Evolutionary conservation across 2,329 filamentous ascomycete species (phyloP).

Genomic region (Gnomoniopsis smithogilvyi): DNA sequence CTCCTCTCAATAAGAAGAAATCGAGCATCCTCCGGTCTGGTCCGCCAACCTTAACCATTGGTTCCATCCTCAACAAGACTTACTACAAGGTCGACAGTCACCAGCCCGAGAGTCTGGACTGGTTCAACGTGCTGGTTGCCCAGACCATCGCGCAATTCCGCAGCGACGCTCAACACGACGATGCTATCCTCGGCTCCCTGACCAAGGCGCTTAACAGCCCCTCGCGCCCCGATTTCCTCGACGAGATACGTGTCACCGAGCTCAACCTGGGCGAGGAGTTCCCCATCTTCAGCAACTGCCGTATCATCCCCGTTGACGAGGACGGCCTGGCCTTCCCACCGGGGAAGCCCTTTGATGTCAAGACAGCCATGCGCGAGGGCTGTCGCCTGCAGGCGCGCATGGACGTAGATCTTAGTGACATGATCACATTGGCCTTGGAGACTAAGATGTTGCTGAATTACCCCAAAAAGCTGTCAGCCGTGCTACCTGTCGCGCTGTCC

Average conservation of each 20-base stretch:
- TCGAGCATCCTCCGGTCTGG: slow-evolving; percentile 67
- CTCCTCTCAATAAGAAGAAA: slow-evolving; percentile 57
- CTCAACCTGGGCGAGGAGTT: slow-evolving; percentile 95
- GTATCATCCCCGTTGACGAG: slow-evolving; percentile 87
- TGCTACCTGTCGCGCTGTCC: slow-evolving; percentile 85
- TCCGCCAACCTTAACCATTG: slow-evolving; percentile 77
- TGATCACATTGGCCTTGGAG: slow-evolving; percentile 91
- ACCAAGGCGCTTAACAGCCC: slow-evolving; percentile 85
- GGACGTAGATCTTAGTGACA: slow-evolving; percentile 95
- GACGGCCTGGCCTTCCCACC: slow-evolving; percentile 60
- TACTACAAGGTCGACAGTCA: slow-evolving; percentile 97
- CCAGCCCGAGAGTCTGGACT: slow-evolving; percentile 94
- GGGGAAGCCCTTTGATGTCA: slow-evolving; percentile 49
- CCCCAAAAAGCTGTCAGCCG: slow-evolving; percentile 82
- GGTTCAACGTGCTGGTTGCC: slow-evolving; percentile 97
- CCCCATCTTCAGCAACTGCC: slow-evolving; percentile 97
- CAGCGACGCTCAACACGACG: slow-evolving; percentile 86
- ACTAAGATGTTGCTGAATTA: slow-evolving; percentile 95
- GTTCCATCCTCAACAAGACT: slow-evolving; percentile 90
- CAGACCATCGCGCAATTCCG: slow-evolving; percentile 96
- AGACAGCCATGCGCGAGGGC: slow-evolving; percentile 56
- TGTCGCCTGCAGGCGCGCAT: slow-evolving; percentile 86
- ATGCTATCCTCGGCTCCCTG: slow-evolving; percentile 81
- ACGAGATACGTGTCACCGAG: slow-evolving; percentile 91
- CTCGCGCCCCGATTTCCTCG: slow-evolving; percentile 83